phyloP scores from a whole-genome alignment of 306 rosid genomes.

The Rosa persica region DNA sequence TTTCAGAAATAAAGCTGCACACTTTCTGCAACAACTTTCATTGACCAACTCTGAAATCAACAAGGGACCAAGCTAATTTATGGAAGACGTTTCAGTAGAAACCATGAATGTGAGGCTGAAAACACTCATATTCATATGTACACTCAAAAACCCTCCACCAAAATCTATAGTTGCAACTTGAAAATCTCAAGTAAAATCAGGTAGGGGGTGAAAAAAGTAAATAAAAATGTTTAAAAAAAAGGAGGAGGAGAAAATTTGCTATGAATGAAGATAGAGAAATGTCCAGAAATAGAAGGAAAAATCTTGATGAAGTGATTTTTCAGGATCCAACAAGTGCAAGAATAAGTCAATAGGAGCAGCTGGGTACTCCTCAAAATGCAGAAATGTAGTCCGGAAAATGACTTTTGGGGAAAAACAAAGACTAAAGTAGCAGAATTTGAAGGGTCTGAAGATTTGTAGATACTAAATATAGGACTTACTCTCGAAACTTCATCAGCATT shows the following conservation, averaged over 20 bases:
- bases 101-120: neutral
- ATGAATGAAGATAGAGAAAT: neutral
- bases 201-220: neutral
- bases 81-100: slow-evolving; percentile 19
- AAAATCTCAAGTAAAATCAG: neutral
- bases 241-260: neutral
- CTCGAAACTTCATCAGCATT: slow-evolving; percentile 76
- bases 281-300: slow-evolving; percentile 9
- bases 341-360: slow-evolving; percentile 6
- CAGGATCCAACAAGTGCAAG: neutral
- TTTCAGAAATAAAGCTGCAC: slow-evolving; percentile 10
- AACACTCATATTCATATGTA: neutral
- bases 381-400: slow-evolving; percentile 11
- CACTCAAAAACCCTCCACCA: neutral
- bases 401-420: slow-evolving; percentile 1
- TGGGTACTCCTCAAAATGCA: slow-evolving; percentile 23
- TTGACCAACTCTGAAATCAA: slow-evolving; percentile 35
- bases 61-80: slow-evolving; percentile 14
- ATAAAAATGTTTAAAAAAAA: neutral
- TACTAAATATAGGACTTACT: slow-evolving; percentile 35
- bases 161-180: neutral
- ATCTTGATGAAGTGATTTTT: neutral
- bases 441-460: neutral
- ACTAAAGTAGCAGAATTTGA: neutral
- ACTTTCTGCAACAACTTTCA: slow-evolving; percentile 19